Evolutionary conservation across 108 stramenopile genomes (phyloP).

Genomic region (Nannochloropsis salina): DNA sequence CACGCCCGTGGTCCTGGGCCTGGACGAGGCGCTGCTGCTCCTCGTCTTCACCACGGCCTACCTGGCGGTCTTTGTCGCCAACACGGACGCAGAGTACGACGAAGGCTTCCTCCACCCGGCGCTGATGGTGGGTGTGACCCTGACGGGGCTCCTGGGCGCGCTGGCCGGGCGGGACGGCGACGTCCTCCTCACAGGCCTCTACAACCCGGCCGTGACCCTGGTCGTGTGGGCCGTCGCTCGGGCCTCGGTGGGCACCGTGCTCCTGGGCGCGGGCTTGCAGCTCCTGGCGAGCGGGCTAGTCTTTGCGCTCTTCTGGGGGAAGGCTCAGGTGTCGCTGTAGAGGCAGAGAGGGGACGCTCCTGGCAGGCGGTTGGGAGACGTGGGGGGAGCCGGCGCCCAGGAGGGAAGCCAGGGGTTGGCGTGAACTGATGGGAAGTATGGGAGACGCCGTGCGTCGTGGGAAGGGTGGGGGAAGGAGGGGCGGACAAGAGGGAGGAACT

Average conservation of each 20-base stretch:
- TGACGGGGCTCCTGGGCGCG: neutral
- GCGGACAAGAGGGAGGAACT: neutral
- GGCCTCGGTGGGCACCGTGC: neutral
- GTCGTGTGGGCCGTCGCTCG: neutral
- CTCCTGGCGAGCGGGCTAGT: neutral
- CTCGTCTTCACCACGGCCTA: neutral
- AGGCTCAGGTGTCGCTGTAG: neutral
- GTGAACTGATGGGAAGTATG: too few relatives aligned
- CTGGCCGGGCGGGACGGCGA: neutral
- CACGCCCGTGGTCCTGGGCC: neutral
- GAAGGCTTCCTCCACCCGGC: neutral
- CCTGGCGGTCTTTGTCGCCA: neutral
- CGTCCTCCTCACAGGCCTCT: neutral
- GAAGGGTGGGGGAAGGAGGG: neutral
- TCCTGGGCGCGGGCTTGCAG: neutral
- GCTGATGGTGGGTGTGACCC: neutral
- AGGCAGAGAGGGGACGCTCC: neutral
- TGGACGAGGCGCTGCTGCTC: neutral
- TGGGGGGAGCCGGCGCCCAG: too few relatives aligned
- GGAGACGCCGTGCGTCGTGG: neutral
- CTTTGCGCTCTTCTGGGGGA: neutral
- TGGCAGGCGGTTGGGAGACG: too few relatives aligned
- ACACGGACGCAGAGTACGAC: conserved; percentile 19
- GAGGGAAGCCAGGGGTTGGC: too few relatives aligned
- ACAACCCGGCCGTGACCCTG: conserved; percentile 16